Percentiles rank a stretch among this genome's conserved stretches.
Conservation (phyloP, 108 stramenopile genomes). For the Cafeteria roenbergensis region DNA sequence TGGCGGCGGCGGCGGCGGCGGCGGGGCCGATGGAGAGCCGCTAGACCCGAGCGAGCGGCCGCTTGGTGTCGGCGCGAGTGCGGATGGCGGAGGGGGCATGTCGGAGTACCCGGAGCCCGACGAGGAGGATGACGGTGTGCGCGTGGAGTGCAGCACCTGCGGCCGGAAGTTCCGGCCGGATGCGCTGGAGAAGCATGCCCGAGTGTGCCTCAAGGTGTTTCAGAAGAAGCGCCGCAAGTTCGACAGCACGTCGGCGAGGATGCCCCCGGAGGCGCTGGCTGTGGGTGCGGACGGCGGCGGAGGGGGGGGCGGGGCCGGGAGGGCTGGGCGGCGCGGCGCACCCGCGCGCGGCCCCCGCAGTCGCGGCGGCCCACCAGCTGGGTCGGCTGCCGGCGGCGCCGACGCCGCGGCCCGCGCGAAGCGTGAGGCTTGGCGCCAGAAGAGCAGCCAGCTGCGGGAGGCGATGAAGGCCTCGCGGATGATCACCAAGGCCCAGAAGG, state of each 20-base stretch:
- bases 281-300: neutral
- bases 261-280: slow-evolving; percentile 14
- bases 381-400: slow-evolving; percentile 3
- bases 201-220: slow-evolving; percentile 37
- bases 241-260: slow-evolving; percentile 21
- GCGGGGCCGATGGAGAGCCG: too few relatives aligned
- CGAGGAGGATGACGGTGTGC: too few relatives aligned
- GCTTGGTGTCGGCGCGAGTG: too few relatives aligned
- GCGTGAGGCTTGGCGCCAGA: slow-evolving; percentile 31
- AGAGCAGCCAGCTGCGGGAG: slow-evolving; percentile 27
- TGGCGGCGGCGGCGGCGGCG: too few relatives aligned
- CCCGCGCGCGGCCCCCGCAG: too few relatives aligned
- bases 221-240: slow-evolving; percentile 34
- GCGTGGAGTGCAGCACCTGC: slow-evolving; percentile 26
- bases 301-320: slow-evolving; percentile 11
- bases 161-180: slow-evolving; percentile 27
- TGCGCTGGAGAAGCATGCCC: slow-evolving; percentile 29
- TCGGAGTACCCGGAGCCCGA: too few relatives aligned
- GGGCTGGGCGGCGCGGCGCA: neutral
- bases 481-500: slow-evolving; percentile 22
- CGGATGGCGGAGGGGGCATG: too few relatives aligned
- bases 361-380: too few relatives aligned
- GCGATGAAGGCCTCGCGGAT: slow-evolving; percentile 27
- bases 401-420: neutral
- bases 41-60: too few relatives aligned